Percentiles rank a stretch among this genome's conserved stretches.
These are phyloP conservation scores for Pseudocercospora ulei DNA, from an alignment of 2,329 filamentous ascomycete species.

Conservation along the genomic window DNA sequence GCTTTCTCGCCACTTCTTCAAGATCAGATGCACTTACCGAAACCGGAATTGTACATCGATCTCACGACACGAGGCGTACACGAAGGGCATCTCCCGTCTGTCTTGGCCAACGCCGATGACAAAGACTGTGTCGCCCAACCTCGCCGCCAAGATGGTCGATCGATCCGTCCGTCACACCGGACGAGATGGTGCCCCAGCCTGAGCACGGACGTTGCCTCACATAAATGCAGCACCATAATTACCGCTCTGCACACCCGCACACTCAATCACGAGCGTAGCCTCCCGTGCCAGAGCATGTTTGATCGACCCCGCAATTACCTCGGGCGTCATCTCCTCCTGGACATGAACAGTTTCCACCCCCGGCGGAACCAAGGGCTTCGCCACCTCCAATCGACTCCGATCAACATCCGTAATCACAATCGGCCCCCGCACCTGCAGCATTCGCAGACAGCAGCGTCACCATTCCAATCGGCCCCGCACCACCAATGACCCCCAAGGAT, in stretches of 20 bases:
- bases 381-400: slow-evolving; percentile 35
- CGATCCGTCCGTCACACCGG: neutral
- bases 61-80: slow-evolving; percentile 34
- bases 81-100: slow-evolving; percentile 36
- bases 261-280: slow-evolving; percentile 33
- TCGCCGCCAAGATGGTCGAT: slow-evolving; percentile 23
- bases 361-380: slow-evolving; percentile 34
- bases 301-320: slow-evolving; percentile 34
- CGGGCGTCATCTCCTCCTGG: slow-evolving; percentile 33
- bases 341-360: slow-evolving; percentile 34
- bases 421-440: slow-evolving; percentile 38
- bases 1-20: neutral
- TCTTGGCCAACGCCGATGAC: slow-evolving; percentile 35
- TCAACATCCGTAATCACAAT: slow-evolving; percentile 42
- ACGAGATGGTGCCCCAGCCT: neutral
- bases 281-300: slow-evolving; percentile 32
- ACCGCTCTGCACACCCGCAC: slow-evolving; percentile 33
- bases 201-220: slow-evolving; percentile 22
- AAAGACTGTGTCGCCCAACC: slow-evolving; percentile 35
- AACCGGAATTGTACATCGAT: slow-evolving; percentile 38
- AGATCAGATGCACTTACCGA: slow-evolving; percentile 18
- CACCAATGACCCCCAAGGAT: slow-evolving; percentile 32
- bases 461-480: slow-evolving; percentile 35
- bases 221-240: slow-evolving; percentile 31
- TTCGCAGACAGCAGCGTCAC: slow-evolving; percentile 39